Evolutionary conservation across 257 asterid species (phyloP).

Genomic region (Paulownia fortunei): DNA sequence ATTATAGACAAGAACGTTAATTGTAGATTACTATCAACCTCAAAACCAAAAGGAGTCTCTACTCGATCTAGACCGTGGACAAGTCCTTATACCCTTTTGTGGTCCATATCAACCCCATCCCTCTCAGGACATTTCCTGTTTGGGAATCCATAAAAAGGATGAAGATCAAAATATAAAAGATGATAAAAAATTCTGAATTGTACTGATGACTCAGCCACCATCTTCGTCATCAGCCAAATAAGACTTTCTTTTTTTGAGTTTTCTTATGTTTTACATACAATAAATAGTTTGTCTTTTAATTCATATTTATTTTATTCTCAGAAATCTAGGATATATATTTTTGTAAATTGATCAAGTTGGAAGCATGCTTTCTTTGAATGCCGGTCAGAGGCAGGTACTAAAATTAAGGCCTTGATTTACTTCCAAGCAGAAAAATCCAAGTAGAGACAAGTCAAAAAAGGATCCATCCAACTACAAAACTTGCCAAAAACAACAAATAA

Average conservation of each 20-base stretch:
- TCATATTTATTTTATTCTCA: background rate
- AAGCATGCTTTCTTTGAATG: background rate
- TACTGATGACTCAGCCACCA: too few species aligned
- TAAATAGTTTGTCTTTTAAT: background rate
- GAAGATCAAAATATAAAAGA: too few species aligned
- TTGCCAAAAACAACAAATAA: slow-evolving; percentile 8
- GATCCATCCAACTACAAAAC: slow-evolving; percentile 15
- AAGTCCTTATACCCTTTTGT: too few species aligned
- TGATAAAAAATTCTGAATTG: too few species aligned
- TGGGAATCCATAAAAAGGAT: too few species aligned
- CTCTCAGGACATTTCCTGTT: too few species aligned
- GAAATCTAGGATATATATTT: background rate
- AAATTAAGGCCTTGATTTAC: background rate
- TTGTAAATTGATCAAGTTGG: background rate
- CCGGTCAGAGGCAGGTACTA: background rate
- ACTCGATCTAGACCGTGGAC: too few species aligned
- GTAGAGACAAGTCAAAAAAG: background rate
- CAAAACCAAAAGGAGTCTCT: too few species aligned
- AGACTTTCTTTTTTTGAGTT: background rate
- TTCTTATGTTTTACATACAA: background rate
- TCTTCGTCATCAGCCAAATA: background rate
- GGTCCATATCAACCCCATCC: too few species aligned
- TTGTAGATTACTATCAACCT: too few species aligned
- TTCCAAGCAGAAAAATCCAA: slow-evolving; percentile 8
- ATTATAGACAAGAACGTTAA: too few species aligned